These are phyloP conservation scores for Kalmusia sp. DNA, from an alignment of 2,329 filamentous ascomycete species.

Conservation along the genomic window DNA sequence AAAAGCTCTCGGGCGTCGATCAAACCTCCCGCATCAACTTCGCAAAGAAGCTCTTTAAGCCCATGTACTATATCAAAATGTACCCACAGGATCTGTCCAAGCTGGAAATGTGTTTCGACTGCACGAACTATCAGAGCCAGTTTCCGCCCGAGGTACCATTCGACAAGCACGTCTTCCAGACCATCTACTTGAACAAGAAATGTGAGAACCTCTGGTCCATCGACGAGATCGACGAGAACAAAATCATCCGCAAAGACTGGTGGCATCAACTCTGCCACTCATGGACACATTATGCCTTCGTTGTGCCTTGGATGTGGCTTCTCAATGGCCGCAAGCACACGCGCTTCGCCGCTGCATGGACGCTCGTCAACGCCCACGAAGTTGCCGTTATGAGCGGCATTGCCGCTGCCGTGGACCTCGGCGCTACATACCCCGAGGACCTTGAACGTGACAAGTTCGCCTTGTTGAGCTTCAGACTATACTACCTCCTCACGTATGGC, in stretches of 20 bases:
- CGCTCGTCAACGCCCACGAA: conserved; percentile 73
- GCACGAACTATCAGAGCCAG: conserved; percentile 77
- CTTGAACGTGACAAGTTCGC: conserved; percentile 69
- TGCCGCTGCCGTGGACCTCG: conserved; percentile 72
- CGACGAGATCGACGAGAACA: conserved; percentile 63
- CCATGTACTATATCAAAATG: conserved; percentile 71
- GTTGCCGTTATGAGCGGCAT: conserved; percentile 75
- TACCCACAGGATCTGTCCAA: conserved; percentile 64
- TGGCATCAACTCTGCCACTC: conserved; percentile 72
- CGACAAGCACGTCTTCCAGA: conserved; percentile 73
- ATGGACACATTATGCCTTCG: conserved; percentile 69
- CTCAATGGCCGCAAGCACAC: conserved; percentile 71
- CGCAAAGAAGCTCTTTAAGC: conserved; percentile 62
- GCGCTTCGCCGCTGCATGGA: conserved; percentile 71
- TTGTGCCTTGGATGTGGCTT: conserved; percentile 76
- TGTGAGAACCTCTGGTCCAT: conserved; percentile 65
- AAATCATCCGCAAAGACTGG: conserved; percentile 70
- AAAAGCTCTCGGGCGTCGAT: conserved; percentile 49
- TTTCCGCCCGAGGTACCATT: conserved; percentile 64
- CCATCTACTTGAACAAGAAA: conserved; percentile 69
- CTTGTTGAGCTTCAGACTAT: conserved; percentile 66
- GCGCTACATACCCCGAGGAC: conserved; percentile 69
- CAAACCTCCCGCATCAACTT: conserved; percentile 52
- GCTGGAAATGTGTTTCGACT: conserved; percentile 73
- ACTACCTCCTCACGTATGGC: conserved; percentile 67